Percentiles rank a stretch among this genome's conserved stretches.
These are phyloP conservation scores for Narthecium ossifragum DNA, from an alignment of 106 monocot genomes.

Conservation along the genomic window DNA sequence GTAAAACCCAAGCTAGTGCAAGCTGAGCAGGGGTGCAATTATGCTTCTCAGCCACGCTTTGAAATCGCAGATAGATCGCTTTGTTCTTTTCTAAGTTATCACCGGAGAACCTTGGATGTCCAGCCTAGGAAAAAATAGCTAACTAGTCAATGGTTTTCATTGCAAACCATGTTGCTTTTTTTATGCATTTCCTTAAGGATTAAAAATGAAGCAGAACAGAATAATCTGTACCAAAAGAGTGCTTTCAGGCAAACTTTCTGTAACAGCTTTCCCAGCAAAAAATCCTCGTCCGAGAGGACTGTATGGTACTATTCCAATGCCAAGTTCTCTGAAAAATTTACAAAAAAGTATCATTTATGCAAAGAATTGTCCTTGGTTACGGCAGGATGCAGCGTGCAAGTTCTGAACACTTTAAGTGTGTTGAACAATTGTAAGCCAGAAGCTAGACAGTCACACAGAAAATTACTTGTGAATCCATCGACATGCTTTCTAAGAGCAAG, in stretches of 20 bases:
- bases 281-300: constrained; percentile 47
- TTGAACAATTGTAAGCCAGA: too few relatives aligned
- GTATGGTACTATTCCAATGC: constrained; percentile 50
- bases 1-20: constrained; percentile 50
- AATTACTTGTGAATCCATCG: too few relatives aligned
- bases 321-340: constrained; percentile 35
- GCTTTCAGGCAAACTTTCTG: constrained; percentile 21
- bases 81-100: constrained; percentile 53
- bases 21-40: constrained; percentile 39
- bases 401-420: too few relatives aligned
- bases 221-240: constrained; percentile 19
- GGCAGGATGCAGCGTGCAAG: too few relatives aligned
- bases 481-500: too few relatives aligned
- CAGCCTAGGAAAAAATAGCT: constrained; percentile 1
- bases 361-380: too few relatives aligned
- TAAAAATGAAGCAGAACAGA: background rate
- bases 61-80: constrained; percentile 13
- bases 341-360: too few relatives aligned
- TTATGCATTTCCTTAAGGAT: too few relatives aligned
- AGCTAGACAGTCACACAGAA: too few relatives aligned
- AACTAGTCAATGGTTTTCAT: background rate
- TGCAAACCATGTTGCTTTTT: background rate
- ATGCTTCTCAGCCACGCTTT: constrained; percentile 31
- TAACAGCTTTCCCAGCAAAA: constrained; percentile 34
- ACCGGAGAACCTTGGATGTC: constrained; percentile 32